Percentiles rank a stretch among this genome's conserved stretches.
phyloP scores from a whole-genome alignment of 2,329 filamentous ascomycete species.

The Diaporthe citriasiana region DNA sequence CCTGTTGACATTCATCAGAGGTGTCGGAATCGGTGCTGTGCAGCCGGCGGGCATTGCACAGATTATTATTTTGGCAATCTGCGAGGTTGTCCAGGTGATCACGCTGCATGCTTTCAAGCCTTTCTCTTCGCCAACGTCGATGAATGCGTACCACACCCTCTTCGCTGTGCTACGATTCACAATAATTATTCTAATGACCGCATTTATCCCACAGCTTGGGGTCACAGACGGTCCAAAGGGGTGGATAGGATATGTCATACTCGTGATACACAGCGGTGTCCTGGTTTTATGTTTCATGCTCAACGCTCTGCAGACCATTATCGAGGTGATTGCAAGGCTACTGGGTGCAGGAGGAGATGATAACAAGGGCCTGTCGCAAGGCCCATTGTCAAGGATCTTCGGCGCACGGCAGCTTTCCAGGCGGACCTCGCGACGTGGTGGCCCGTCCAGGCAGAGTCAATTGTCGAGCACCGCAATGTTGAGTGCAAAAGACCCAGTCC shows the following conservation, averaged over 20 bases:
- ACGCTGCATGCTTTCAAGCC: slow-evolving; percentile 91
- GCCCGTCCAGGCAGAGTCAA: slow-evolving; percentile 82
- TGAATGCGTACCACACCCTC: slow-evolving; percentile 95
- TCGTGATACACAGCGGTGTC: slow-evolving; percentile 87
- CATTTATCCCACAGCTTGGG: slow-evolving; percentile 87
- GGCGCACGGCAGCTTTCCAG: slow-evolving; percentile 90
- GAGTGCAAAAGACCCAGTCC: slow-evolving; percentile 74
- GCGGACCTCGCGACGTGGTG: slow-evolving; percentile 74
- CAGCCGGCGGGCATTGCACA: slow-evolving; percentile 95
- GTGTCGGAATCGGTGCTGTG: slow-evolving; percentile 91
- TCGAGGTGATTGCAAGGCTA: slow-evolving; percentile 88
- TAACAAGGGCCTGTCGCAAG: slow-evolving; percentile 77
- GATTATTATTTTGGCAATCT: slow-evolving; percentile 91
- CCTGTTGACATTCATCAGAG: slow-evolving; percentile 85
- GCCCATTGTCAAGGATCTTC: slow-evolving; percentile 90
- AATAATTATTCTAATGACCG: slow-evolving; percentile 80
- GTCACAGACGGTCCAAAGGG: slow-evolving; percentile 85
- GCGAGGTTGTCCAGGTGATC: slow-evolving; percentile 90
- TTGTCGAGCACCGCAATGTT: slow-evolving; percentile 88
- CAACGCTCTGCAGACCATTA: slow-evolving; percentile 89
- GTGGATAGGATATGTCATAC: slow-evolving; percentile 95
- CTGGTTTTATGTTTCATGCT: slow-evolving; percentile 93
- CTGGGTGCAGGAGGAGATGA: slow-evolving; percentile 86
- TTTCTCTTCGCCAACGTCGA: slow-evolving; percentile 91
- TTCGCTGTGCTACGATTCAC: slow-evolving; percentile 84